A percentile compares a stretch with the other conserved stretches of the same genome.
Evolutionary conservation across 2,329 filamentous ascomycete genomes (phyloP).

Genomic region (Curvularia sp.): DNA sequence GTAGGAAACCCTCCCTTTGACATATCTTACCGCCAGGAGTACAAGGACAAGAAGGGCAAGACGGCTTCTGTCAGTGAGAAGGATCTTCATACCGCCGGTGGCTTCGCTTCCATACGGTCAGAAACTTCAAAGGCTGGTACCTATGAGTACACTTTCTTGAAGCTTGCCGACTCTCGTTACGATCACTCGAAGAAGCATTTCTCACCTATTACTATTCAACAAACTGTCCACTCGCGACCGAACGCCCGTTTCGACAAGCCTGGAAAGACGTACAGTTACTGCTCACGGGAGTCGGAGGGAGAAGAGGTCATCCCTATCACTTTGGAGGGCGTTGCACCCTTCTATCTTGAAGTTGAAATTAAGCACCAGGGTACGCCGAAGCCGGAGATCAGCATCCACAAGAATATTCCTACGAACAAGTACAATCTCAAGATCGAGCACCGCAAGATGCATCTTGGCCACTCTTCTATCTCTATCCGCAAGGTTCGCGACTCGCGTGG

Average conservation of each 20-base stretch:
- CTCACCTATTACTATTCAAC: constrained; percentile 73
- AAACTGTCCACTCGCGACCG: constrained; percentile 84
- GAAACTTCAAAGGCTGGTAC: constrained; percentile 83
- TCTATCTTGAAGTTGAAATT: constrained; percentile 89
- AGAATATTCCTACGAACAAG: constrained; percentile 75
- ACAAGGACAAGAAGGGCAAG: constrained; percentile 70
- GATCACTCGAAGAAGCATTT: constrained; percentile 72
- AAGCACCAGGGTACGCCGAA: constrained; percentile 84
- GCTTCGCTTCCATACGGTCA: constrained; percentile 79
- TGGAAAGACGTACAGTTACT: constrained; percentile 94
- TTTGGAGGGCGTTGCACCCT: constrained; percentile 83
- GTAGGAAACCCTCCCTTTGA: constrained; percentile 79
- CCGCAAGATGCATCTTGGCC: constrained; percentile 83
- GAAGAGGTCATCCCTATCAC: constrained; percentile 89
- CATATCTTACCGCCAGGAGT: constrained; percentile 79
- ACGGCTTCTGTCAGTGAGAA: constrained; percentile 67
- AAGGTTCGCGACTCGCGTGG: constrained; percentile 87
- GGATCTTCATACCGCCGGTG: constrained; percentile 77
- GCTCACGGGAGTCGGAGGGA: constrained; percentile 79
- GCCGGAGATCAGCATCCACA: constrained; percentile 81
- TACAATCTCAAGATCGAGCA: constrained; percentile 87
- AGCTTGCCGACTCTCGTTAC: constrained; percentile 86
- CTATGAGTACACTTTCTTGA: constrained; percentile 85
- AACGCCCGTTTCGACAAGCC: constrained; percentile 82
- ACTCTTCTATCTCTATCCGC: constrained; percentile 85